phyloP scores from a whole-genome alignment of 495 filamentous ascomycete genomes.

The Lasiosphaeris hirsuta region DNA sequence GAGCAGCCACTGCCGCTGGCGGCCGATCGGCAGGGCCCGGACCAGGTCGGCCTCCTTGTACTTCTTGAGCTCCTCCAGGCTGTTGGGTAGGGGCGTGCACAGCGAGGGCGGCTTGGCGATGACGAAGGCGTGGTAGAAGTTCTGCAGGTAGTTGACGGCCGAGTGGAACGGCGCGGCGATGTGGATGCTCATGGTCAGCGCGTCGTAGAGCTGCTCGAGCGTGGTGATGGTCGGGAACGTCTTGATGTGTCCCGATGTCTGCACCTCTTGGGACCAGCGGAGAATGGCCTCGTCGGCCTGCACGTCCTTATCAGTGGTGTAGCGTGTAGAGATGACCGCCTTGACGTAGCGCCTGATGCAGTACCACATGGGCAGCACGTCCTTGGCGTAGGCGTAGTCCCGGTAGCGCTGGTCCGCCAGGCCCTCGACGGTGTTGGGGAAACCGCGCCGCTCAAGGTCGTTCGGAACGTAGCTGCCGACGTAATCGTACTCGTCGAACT shows the following conservation, averaged over 20 bases:
- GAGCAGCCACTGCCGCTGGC: constrained; percentile 40
- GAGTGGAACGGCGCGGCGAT: constrained; percentile 49
- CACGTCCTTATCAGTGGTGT: constrained; percentile 25
- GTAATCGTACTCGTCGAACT: constrained; percentile 42
- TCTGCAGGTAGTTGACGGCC: constrained; percentile 49
- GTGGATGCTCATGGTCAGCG: constrained; percentile 60
- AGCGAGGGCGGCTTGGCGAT: constrained; percentile 43
- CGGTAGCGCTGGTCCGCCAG: constrained; percentile 37
- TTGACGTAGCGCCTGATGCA: constrained; percentile 34
- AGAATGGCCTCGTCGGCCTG: constrained; percentile 30
- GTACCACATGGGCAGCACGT: constrained; percentile 42
- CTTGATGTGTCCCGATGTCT: constrained; percentile 28
- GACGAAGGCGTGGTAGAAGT: constrained; percentile 49
- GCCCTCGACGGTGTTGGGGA: constrained; percentile 33
- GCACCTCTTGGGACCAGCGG: constrained; percentile 38
- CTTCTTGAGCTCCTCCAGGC: constrained; percentile 21
- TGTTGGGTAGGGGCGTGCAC: constrained; percentile 30
- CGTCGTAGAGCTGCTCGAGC: constrained; percentile 77
- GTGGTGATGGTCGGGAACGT: constrained; percentile 69
- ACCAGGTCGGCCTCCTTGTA: constrained; percentile 38
- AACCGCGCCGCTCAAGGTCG: constrained; percentile 43
- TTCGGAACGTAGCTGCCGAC: constrained; percentile 42
- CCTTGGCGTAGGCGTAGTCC: constrained; percentile 47
- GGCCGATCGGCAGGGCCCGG: constrained; percentile 37
- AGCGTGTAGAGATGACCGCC: constrained; percentile 24